Base-by-base conservation (phyloP, 257 asterid genomes). In the Paulownia fortunei region DNA sequence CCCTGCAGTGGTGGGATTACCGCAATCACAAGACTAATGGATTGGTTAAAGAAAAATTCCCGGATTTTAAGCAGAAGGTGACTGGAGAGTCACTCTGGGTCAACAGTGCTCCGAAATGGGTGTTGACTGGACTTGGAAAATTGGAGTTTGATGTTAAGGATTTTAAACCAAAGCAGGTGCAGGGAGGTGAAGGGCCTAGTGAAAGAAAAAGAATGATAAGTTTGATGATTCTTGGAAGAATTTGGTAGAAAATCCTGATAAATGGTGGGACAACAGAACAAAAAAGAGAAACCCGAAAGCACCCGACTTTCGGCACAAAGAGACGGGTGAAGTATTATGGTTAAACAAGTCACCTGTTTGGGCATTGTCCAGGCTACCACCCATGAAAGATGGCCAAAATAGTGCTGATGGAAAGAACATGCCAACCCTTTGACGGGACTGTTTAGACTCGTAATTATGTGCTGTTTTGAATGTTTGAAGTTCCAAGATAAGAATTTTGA, bases 31-130 rank as follows among this genome's bases (percentile, higher is more conserved):
- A 93, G 84, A 23, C 81, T 34, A 73, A 84, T 15, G 93, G 97
- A 34, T 70, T 82, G 86, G 89, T 90, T 62, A 84, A 82, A 74
- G 86, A 76, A 16, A 90, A 84, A 5, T 61, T 74, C 69, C 98
- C 99, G 0, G 98, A 95, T 85, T 95, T 93, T 76, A 93, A 93
- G 88, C 89, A 85, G 62, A 90, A 88, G 83, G 88, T 41, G 70
- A 83, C 74, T n/a, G 84, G 83, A 21, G 83, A 79, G 59, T 0
- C 91, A 0, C 84, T 93, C 42, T 95, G 99, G 98, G 39, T 95
- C 16, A 42, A 26, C 52, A 60, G 18, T 3, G 92, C 92, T 34
- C 99, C 98, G 0, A 32, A 69, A 23, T 93, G 93, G 96, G 83
- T 86, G 18, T 70, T 88, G 58, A 84, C 82, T 12, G 90, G 86